A percentile compares a stretch with the other conserved stretches of the same genome.
Evolutionary conservation across 192 early-diverging fungal species (phyloP).

Genomic region (Lobosporangium transversale): DNA sequence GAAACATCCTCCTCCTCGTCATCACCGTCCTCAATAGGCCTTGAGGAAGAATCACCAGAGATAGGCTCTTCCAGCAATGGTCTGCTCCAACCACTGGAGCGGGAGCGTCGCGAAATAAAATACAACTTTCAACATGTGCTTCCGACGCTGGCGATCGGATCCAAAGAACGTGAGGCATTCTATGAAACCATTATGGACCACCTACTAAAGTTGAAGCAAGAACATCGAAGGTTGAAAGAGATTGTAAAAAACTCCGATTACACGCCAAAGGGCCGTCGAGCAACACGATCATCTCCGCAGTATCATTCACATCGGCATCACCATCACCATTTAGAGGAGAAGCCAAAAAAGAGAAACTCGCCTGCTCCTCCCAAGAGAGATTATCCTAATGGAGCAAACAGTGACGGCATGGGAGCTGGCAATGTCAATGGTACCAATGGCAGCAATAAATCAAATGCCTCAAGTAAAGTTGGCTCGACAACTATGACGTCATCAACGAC

Average conservation of each 20-base stretch:
- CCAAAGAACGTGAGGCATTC: conserved; percentile 49
- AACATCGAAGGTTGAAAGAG: conserved; percentile 45
- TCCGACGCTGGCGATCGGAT: conserved; percentile 45
- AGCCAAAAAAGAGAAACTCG: conserved; percentile 15
- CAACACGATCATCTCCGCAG: conserved; percentile 40
- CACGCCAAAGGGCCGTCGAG: conserved; percentile 35
- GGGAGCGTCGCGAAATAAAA: conserved; percentile 26
- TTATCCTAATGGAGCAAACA: background rate
- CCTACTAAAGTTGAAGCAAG: conserved; percentile 32
- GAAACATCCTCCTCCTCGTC: conserved; percentile 17
- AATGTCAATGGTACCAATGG: conserved; percentile 1
- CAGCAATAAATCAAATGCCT: background rate
- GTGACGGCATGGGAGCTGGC: background rate
- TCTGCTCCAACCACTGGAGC: conserved; percentile 19
- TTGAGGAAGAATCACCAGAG: conserved; percentile 15
- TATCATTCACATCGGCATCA: conserved; percentile 10
- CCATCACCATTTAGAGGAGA: conserved; percentile 26
- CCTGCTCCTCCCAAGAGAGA: conserved; percentile 6
- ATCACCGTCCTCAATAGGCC: conserved; percentile 33
- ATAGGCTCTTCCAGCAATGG: conserved; percentile 12
- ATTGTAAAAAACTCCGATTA: conserved; percentile 40
- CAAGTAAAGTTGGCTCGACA: background rate
- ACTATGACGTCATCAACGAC: background rate
- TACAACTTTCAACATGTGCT: conserved; percentile 31
- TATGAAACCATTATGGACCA: conserved; percentile 50